Evolutionary conservation across 805 yeast species (phyloP), one percentile per base, ranked within the genome.

Genomic region (Zygosaccharomyces bisporus): DNA sequence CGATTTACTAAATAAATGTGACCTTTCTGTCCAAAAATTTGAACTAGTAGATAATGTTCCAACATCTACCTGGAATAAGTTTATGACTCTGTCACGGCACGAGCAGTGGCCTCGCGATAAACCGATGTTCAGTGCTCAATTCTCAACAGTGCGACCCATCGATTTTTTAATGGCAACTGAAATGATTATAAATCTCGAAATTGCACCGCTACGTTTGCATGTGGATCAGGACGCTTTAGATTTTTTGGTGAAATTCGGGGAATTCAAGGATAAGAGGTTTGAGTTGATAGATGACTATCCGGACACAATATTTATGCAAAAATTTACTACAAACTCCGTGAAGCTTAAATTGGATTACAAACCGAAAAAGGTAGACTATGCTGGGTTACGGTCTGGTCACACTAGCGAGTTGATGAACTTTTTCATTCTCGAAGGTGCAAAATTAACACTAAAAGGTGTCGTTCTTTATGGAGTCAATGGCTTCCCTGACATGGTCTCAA

Each of bases 151-250:
- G 1, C 69, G 87, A 44, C 95, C 95, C 0, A 75, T 80, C 9
- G 67, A 78, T 0, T 60, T 67, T 7, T 56, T 88, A 25, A 81
- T 81, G n/a, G 83, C 86, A 1, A 71, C 85, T 1, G 98, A 90
- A 56, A 59, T 81, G 16, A 66, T 77, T 1, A 48, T 87, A 36
- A 66, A 71, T 19, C 69, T 81, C 1, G 42, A 51, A 4, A 65
- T 87, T 0, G 67, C 85, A 14, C 99, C 99, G 0, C 57, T 93
- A 34, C 70, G 96, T 41, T 63, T 93, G 12, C 88, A 87, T 60
- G 80, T 93, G 34, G 98, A 93, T 63, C 99, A 93, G 61, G 98
- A 91, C 57, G 86, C 97, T 0, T 69, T 89, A 14, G 96, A 89
- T 44, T 90, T 91, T 52, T 54, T 89, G 24, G 77, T 80, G 0